Evolutionary conservation across 1,139 yeast species (phyloP), one percentile per base, ranked within the genome.

Genomic region (Protomyces arabidopsidicola): DNA sequence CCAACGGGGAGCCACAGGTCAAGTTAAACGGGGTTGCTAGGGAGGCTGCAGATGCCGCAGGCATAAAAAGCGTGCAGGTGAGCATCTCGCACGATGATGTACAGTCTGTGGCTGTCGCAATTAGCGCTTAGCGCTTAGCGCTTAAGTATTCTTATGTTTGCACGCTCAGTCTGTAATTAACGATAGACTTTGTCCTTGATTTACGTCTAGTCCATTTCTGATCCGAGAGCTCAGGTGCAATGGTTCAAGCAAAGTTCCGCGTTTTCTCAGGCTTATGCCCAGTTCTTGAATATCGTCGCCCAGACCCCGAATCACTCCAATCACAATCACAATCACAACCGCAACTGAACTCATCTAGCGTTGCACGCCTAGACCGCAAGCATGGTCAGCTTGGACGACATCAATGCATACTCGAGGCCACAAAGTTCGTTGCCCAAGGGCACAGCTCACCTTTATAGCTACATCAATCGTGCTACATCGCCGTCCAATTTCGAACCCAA

Each of bases 31-130:
- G 97, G 56, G 81, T 78, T 62, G 98, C 98, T 61, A 79, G 83
- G 72, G 74, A 75, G 60, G 89, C 91, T 67, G 97, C 98, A 54
- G 74, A 79, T 35, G 75, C 77, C 66, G 86, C 85, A 63, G 91
- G 93, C 63, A 86, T 90, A 68, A 83, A 82, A 76, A 75, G 75
- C 45, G 87, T 93, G 69, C 87, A 83, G 73, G 93, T 93, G 67
- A 89, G 97, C 50, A 93, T 93, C 71, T 88, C 97, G 39, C 99
- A 93, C 75, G 97, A 90, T 74, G 98, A 93, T 71, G 82, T 86
- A 81, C 99, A 93, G 80, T 90, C 97, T 57, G 95, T 96, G 69
- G 98, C 98, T 27, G 98, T 93, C 71, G 98, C 98, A 4, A 58
- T 58, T n/a, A 55, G 56, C 22, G 24, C 62, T 12, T 56, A 36